Base-by-base conservation (phyloP, 1,284 basidiomycete species). In the Anthracocystis panici-leucophaei region DNA sequence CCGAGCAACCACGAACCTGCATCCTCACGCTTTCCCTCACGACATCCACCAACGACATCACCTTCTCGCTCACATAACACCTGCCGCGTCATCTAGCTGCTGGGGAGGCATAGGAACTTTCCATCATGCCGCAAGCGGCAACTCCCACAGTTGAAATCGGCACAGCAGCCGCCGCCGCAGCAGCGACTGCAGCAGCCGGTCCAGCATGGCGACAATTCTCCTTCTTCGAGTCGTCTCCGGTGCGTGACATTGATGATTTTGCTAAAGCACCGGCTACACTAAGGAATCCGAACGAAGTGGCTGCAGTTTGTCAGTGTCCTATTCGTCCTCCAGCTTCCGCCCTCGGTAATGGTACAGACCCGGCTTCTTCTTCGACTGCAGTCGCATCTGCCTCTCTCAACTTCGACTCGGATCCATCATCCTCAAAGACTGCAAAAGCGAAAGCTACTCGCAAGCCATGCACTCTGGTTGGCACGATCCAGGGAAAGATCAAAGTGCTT, bases 191-290 rank as follows among this genome's bases (percentile, higher is more conserved):
- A 7, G 72, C 70, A 0, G 78, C 78, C 20, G 76, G 68, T 46
- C 79, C 79, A 45, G 78, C 79, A 29, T 81, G 79, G 79, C 69
- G 79, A 9, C 76, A 80, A 23, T 78, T 81, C 68, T 64, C 69
- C 29, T 81, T 81, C 63, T 81, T 77, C 62, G 79, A 81, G 23
- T 55, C 72, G 21, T 72, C 65, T 6, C 61, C 57, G 1, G 64
- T 81, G 12, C 65, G 78, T n/a, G 79, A 81, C 53, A 18, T 58
- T 3, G 59, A 72, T 48, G 79, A 81, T 60, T 79, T 79, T 62
- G 62, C 65, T 1, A 58, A 62, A 27, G 56, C 79, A 2, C 79
- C 79, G 12, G 45, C 58, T 14, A 67, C 76, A 2, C 45, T 81
- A 0, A 49, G 73, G 7, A 68, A 54, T 23, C 63, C 79, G 4